phyloP scores from a whole-genome alignment of 192 early-diverging fungal genomes.

The Obelidium mucronatum region DNA sequence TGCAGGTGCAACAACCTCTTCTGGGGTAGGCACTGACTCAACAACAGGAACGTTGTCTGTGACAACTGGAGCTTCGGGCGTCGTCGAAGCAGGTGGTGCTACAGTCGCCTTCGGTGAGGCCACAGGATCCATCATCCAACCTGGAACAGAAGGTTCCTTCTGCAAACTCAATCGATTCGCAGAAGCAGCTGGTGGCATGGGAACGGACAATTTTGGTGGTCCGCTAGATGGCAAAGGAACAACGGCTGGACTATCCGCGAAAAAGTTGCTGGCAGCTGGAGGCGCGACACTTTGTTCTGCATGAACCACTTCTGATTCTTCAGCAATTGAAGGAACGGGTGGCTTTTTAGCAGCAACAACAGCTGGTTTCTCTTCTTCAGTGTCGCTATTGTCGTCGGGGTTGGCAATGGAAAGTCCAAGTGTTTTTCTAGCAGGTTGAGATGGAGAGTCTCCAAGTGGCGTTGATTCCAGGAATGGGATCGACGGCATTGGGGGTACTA shows the following conservation, averaged over 20 bases:
- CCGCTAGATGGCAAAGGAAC: neutral
- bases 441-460: constrained; percentile 12
- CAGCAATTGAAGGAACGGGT: neutral
- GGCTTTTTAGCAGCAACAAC: neutral
- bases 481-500: constrained; percentile 26
- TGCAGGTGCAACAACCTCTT: constrained; percentile 2
- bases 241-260: neutral
- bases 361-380: constrained; percentile 14
- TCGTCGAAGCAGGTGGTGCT: neutral
- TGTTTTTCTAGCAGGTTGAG: constrained; percentile 17
- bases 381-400: constrained; percentile 15
- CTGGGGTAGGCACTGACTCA: neutral
- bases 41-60: neutral
- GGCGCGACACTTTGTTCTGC: neutral
- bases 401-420: constrained; percentile 24
- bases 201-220: neutral
- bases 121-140: constrained; percentile 11
- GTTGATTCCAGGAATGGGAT: neutral
- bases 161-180: neutral
- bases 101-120: neutral
- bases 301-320: neutral
- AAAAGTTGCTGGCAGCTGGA: neutral
- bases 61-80: neutral
- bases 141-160: neutral
- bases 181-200: neutral